Conservation (phyloP, 345 rosid species). For the Nasturtium officinale region DNA sequence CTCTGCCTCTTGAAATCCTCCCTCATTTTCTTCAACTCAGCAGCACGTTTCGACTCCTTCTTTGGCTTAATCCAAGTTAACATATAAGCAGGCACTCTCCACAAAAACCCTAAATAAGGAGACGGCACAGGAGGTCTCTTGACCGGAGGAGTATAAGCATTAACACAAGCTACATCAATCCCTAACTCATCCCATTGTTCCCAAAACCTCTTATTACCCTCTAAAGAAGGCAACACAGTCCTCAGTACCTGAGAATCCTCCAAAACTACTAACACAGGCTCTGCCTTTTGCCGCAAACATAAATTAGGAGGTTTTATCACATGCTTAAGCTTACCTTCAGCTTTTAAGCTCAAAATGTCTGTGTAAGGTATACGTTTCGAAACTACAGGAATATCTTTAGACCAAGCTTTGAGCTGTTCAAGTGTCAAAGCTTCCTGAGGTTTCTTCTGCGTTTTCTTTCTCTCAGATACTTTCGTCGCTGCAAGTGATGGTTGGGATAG, state of each 20-base stretch:
- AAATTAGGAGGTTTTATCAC: slow-evolving; percentile 67
- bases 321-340: slow-evolving; percentile 71
- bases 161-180: slow-evolving; percentile 66
- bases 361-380: slow-evolving; percentile 72
- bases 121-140: slow-evolving; percentile 72
- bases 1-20: slow-evolving; percentile 72
- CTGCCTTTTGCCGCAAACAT: slow-evolving; percentile 51
- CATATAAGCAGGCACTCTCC: slow-evolving; percentile 68
- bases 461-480: slow-evolving; percentile 53
- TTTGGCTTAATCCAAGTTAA: slow-evolving; percentile 58
- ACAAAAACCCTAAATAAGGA: slow-evolving; percentile 75
- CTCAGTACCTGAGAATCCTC: slow-evolving; percentile 80
- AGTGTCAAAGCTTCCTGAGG: slow-evolving; percentile 61
- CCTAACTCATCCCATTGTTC: slow-evolving; percentile 73
- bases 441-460: slow-evolving; percentile 58
- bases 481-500: slow-evolving; percentile 52
- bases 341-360: slow-evolving; percentile 59
- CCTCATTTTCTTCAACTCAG: slow-evolving; percentile 62
- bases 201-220: slow-evolving; percentile 80
- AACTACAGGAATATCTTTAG: slow-evolving; percentile 68
- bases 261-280: slow-evolving; percentile 74
- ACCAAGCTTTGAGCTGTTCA: slow-evolving; percentile 79
- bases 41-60: slow-evolving; percentile 67
- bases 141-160: slow-evolving; percentile 78
- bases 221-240: slow-evolving; percentile 75